Conservation (phyloP, 108 stramenopile species). For the Cyclotella atomus region DNA sequence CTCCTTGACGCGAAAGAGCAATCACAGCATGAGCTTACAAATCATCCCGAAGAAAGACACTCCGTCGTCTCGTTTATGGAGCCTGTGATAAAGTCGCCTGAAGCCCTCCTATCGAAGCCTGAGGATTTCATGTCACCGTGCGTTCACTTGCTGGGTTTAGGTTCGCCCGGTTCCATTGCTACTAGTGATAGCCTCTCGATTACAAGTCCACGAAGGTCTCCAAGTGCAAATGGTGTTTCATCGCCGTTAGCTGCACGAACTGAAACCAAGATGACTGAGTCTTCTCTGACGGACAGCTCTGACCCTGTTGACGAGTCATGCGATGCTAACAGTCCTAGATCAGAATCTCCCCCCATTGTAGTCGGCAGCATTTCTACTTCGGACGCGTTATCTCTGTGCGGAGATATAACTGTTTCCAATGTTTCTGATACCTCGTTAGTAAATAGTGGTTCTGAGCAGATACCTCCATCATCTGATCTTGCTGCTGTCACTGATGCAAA, state of each 20-base stretch:
- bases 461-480: neutral
- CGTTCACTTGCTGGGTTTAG: constrained; percentile 7
- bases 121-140: neutral
- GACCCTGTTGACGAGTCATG: neutral
- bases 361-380: neutral
- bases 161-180: neutral
- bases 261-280: too few relatives aligned
- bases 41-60: too few relatives aligned
- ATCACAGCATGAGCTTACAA: too few relatives aligned
- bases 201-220: neutral
- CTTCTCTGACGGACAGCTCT: neutral
- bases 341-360: neutral
- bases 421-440: neutral
- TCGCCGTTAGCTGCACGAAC: too few relatives aligned
- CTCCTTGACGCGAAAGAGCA: neutral
- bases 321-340: neutral
- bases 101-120: neutral
- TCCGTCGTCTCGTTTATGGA: too few relatives aligned
- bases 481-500: too few relatives aligned
- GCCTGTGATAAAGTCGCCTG: neutral
- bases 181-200: neutral
- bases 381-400: neutral
- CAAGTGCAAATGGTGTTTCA: neutral
- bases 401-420: neutral
- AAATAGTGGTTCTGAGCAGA: neutral